A percentile compares a stretch with the other conserved stretches of the same genome.
phyloP scores from a whole-genome alignment of 2,329 filamentous ascomycete species.

The Beauveria pseudobassiana region DNA sequence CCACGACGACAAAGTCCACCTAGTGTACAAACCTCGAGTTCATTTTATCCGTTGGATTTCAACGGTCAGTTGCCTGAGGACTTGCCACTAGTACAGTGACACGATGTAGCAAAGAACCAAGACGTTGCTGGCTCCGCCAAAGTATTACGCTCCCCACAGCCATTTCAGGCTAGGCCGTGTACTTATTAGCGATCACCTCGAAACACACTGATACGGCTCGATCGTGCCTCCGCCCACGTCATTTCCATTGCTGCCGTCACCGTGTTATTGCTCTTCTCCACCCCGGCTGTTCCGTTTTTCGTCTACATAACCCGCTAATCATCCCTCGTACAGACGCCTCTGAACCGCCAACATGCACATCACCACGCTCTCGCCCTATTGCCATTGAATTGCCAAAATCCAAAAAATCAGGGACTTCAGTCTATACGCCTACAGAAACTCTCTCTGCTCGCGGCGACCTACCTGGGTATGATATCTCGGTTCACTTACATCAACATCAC shows the following conservation, averaged over 20 bases:
- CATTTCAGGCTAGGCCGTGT: background rate
- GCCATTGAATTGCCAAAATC: constrained; percentile 42
- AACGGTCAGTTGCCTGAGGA: background rate
- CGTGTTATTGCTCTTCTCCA: background rate
- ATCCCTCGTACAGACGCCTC: constrained; percentile 5
- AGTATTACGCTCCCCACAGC: background rate
- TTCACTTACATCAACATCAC: background rate
- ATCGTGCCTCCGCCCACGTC: constrained; percentile 9
- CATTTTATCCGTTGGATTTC: background rate
- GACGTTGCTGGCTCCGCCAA: background rate
- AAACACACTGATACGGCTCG: background rate
- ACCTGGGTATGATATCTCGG: constrained; percentile 41
- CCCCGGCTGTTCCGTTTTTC: background rate
- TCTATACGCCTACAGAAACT: constrained; percentile 38
- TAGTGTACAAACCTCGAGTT: background rate
- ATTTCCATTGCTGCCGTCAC: background rate
- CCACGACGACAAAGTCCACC: background rate
- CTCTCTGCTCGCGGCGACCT: constrained; percentile 52
- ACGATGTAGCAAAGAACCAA: background rate
- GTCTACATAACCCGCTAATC: constrained; percentile 3
- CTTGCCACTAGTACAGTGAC: background rate
- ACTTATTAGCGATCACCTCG: background rate
- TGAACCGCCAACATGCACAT: constrained; percentile 16
- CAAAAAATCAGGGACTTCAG: constrained; percentile 32
- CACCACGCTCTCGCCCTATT: constrained; percentile 38